Evolutionary conservation across 768 basidiomycete species (phyloP).

Genomic region (Leucosporidium scottii): DNA sequence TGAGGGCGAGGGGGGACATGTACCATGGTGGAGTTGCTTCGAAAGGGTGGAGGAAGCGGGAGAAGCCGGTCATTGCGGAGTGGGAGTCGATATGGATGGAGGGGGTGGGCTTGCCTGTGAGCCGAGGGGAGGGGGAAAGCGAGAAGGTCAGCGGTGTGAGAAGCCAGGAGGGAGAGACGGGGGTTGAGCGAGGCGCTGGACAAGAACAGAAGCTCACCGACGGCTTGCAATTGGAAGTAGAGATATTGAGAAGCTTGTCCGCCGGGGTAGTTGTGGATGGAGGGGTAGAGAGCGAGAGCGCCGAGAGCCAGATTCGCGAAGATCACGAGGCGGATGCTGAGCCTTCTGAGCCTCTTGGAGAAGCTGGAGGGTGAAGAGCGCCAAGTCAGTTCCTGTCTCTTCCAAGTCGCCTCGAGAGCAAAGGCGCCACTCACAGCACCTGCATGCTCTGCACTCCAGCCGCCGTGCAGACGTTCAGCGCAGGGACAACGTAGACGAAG

Average conservation of each 20-base stretch:
- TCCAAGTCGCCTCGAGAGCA: neutral
- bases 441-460: conserved; percentile 47
- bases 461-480: conserved; percentile 72
- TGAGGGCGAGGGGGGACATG: conserved; percentile 10
- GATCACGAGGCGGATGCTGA: conserved; percentile 45
- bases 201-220: conserved; percentile 10
- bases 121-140: no score
- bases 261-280: conserved; percentile 80
- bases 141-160: neutral
- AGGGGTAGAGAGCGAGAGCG: conserved; percentile 52
- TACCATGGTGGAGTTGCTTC: conserved; percentile 37
- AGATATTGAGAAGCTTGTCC: conserved; percentile 55
- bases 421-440: conserved; percentile 56
- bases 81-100: conserved; percentile 71
- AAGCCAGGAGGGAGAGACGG: no score
- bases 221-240: neutral
- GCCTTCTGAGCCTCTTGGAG: conserved; percentile 8
- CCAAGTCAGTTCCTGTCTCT: conserved; percentile 6
- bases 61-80: conserved; percentile 82
- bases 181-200: neutral
- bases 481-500: conserved; percentile 75
- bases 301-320: conserved; percentile 55
- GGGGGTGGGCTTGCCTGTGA: neutral
- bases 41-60: conserved; percentile 65
- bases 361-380: conserved; percentile 2